Conservation (phyloP, 495 filamentous ascomycete genomes). For the Thermochaetoides thermophila region DNA sequence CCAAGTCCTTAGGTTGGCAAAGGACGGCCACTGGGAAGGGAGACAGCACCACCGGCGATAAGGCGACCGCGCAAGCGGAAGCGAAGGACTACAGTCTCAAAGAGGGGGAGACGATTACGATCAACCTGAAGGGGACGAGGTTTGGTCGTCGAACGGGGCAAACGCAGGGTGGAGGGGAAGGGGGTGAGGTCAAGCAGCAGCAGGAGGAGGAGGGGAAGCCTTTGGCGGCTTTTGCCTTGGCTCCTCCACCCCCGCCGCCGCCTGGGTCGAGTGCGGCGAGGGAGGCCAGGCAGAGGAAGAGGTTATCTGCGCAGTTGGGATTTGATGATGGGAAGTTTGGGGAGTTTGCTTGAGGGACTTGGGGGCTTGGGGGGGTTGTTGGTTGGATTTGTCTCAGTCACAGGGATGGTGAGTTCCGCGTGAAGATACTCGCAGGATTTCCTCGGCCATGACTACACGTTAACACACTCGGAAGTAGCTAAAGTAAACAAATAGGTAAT, state of each 20-base stretch:
- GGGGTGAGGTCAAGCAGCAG: no score
- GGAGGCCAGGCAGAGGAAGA: conserved; percentile 36
- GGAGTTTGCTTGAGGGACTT: conserved; percentile 36
- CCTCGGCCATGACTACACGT: no score
- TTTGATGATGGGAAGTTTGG: conserved; percentile 56
- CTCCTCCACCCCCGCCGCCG: conserved; percentile 36
- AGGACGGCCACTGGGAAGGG: background rate
- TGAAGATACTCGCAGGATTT: no score
- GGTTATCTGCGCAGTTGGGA: conserved; percentile 36
- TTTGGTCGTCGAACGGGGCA: conserved; percentile 25
- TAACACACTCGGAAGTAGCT: no score
- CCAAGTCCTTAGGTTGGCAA: conserved; percentile 37
- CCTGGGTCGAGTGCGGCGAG: conserved; percentile 50
- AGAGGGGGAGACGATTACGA: conserved; percentile 71
- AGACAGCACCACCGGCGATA: conserved; percentile 2
- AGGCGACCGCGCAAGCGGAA: conserved; percentile 19
- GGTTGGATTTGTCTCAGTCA: no score
- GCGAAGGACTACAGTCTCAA: conserved; percentile 67
- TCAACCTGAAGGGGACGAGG: conserved; percentile 47
- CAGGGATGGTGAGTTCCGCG: no score
- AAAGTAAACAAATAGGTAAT: no score
- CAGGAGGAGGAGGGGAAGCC: conserved; percentile 9
- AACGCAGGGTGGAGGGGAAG: conserved; percentile 3
- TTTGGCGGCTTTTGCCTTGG: conserved; percentile 35
- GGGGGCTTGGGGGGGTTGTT: no score